These are phyloP conservation scores for Coemansia pectinata DNA, from an alignment of 192 early-diverging fungal genomes.

Conservation along the genomic window DNA sequence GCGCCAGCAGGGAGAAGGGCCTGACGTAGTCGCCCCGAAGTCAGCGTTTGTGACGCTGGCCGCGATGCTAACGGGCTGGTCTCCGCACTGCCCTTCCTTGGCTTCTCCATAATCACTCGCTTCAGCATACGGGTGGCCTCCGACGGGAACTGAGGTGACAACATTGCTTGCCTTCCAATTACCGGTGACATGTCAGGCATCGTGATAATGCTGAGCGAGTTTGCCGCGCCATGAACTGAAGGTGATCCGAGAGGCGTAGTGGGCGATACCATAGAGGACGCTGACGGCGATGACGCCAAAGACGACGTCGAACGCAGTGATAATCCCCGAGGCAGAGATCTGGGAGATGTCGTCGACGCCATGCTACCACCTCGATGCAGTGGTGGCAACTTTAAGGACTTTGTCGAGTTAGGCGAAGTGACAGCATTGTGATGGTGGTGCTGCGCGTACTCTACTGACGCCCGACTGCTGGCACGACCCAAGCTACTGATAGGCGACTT, in stretches of 20 bases:
- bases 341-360: constrained; percentile 28
- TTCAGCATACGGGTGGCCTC: constrained; percentile 51
- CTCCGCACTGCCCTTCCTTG: constrained; percentile 4
- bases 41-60: background rate
- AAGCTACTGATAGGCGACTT: constrained; percentile 6
- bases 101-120: constrained; percentile 34
- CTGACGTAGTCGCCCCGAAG: background rate
- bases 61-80: constrained; percentile 1
- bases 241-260: constrained; percentile 31
- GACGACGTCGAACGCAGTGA: constrained; percentile 35
- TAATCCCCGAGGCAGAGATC: constrained; percentile 32
- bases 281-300: constrained; percentile 29
- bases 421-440: background rate
- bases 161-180: background rate
- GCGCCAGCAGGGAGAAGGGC: background rate
- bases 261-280: constrained; percentile 23
- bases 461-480: constrained; percentile 6
- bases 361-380: constrained; percentile 8
- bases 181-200: constrained; percentile 3
- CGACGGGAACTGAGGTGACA: constrained; percentile 38
- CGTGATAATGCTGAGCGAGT: constrained; percentile 18
- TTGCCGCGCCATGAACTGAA: constrained; percentile 11
- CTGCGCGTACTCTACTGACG: background rate
- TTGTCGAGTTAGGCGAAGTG: background rate
- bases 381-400: background rate